These are phyloP conservation scores for Brassica nigra DNA, from an alignment of 345 rosid species.

Conservation along the genomic window DNA sequence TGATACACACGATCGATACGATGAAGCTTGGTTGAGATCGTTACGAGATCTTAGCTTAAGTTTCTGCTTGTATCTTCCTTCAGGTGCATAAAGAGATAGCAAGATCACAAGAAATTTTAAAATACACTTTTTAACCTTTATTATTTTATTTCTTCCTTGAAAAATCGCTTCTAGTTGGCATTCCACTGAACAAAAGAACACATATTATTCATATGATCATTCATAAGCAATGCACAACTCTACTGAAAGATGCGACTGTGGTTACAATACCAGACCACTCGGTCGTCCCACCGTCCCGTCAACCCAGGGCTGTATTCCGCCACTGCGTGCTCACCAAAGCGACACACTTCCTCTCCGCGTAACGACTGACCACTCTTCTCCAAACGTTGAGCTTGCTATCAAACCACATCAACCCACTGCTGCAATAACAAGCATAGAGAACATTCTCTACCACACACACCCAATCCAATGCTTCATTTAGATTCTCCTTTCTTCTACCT, in stretches of 20 bases:
- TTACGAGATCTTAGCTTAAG: no score
- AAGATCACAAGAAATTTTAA: not conserved
- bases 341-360: conserved; percentile 17
- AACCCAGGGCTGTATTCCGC: conserved; percentile 33
- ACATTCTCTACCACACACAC: conserved; percentile 63
- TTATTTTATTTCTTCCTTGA: not conserved
- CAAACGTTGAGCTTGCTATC: conserved; percentile 49
- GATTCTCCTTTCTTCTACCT: not conserved
- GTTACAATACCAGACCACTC: not conserved
- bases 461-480: not conserved
- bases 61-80: no score
- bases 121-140: not conserved
- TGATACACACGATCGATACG: no score
- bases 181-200: not conserved
- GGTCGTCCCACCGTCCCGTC: not conserved
- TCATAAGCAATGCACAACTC: not conserved
- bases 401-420: conserved; percentile 64
- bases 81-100: no score
- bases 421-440: conserved; percentile 55
- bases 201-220: not conserved
- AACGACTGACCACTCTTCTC: conserved; percentile 47
- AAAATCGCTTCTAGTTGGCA: not conserved
- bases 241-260: not conserved
- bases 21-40: no score
- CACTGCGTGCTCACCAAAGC: conserved; percentile 23